Base-by-base conservation (phyloP, 192 early-diverging fungal species). In the Phlyctochytrium arcticum region DNA sequence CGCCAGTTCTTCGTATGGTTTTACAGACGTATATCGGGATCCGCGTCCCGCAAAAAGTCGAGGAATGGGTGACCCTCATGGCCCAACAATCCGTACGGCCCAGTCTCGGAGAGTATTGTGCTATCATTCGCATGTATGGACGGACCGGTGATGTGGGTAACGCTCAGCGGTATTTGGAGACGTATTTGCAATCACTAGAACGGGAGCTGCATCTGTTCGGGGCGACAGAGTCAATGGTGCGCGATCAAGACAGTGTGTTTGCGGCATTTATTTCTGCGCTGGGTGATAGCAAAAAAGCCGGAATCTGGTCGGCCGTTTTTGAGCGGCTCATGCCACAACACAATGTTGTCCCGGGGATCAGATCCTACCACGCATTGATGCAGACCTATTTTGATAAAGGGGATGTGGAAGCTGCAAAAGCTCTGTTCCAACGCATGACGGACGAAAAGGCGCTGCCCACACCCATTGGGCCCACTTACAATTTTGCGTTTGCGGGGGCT, bases 141-240 rank as follows among this genome's bases (percentile, higher is more conserved):
- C 10, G n/a, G 12, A 47, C 5, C 23, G 44, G 44, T 4, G 59
- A 60, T 27, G 12, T 48, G 17, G 50, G 23, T 31, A 60, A 60
- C 48, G 59, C 59, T 8, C 59, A 60, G 30, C 8, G 15, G 44
- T 60, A 42, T 37, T 60, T 60, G 19, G 59, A 60, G 24, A 21
- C 10, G 30, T 54, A 51, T 30, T 9, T 27, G 17, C 12, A 19
- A 12, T n/a, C 39, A 0, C 39, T n/a, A 2, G 39, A 19, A 2
- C 39, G 39, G 12, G n/a, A n/a, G n/a, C n/a, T n/a, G n/a, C n/a
- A n/a, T n/a, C n/a, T n/a, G n/a, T n/a, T n/a, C n/a, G n/a, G n/a
- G n/a, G n/a, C n/a, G n/a, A n/a, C n/a, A n/a, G 27, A 57, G 32
- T 34, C 27, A 12, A 8, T 8, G 30, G 12, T 35, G 1, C 15